Conservation (phyloP, 1,284 basidiomycete genomes). For the Sporisorium reilianum region DNA sequence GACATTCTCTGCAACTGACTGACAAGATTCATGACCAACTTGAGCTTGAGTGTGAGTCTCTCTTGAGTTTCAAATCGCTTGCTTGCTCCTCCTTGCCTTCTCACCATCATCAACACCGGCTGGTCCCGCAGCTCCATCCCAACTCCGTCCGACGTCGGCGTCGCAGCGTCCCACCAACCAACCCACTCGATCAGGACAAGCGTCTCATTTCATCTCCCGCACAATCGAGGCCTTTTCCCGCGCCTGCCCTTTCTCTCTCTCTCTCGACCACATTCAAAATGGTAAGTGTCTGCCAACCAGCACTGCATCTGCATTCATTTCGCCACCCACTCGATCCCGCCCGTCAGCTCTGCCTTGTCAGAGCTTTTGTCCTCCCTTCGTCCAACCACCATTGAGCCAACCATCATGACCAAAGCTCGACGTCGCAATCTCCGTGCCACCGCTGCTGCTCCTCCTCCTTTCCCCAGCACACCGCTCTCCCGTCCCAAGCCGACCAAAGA, state of each 20-base stretch:
- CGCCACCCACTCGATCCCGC: slow-evolving; percentile 6
- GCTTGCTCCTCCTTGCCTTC: not conserved
- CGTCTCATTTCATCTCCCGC: not conserved
- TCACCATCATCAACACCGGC: slow-evolving; percentile 1
- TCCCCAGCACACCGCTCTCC: not conserved
- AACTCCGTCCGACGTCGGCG: not conserved
- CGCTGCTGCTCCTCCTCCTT: slow-evolving; percentile 14
- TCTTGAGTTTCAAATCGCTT: not conserved
- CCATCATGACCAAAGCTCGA: slow-evolving; percentile 34
- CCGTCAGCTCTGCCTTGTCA: not conserved
- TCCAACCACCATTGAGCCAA: slow-evolving; percentile 5
- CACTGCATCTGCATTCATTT: slow-evolving; percentile 10
- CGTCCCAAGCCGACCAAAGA: not conserved
- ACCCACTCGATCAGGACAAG: not conserved
- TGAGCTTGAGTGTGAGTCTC: not conserved
- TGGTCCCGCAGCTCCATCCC: not conserved
- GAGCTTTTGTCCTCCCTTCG: not conserved
- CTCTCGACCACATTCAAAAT: slow-evolving; percentile 13
- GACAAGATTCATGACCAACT: no score
- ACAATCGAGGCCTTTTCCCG: not conserved
- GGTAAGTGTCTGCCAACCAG: slow-evolving; percentile 10
- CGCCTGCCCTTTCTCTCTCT: no score
- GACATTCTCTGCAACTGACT: no score
- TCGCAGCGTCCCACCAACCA: not conserved
- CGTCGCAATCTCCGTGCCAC: slow-evolving; percentile 34